phyloP scores from a whole-genome alignment of 2,329 filamentous ascomycete species.

The Diaporthe vexans region DNA sequence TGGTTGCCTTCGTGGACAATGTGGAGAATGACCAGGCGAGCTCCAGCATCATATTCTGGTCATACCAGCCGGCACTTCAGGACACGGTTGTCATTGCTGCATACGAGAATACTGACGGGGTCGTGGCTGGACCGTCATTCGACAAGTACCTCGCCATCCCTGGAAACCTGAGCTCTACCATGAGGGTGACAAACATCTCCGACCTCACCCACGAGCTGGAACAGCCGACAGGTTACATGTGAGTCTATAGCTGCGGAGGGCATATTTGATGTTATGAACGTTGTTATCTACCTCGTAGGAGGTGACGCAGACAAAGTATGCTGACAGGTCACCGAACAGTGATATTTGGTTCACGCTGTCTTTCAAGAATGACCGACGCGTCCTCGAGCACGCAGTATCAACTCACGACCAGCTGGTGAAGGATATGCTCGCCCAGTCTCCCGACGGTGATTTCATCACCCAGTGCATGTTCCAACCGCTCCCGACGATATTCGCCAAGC shows the following conservation, averaged over 20 bases:
- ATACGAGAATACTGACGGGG: slow-evolving; percentile 5
- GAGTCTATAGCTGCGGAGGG: neutral
- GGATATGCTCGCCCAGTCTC: slow-evolving; percentile 7
- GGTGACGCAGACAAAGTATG: neutral
- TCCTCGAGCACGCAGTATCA: slow-evolving; percentile 6
- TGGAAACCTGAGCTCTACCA: neutral
- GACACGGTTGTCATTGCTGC: neutral
- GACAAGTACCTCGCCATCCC: slow-evolving; percentile 5
- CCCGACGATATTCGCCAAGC: slow-evolving; percentile 15
- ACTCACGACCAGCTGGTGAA: slow-evolving; percentile 7
- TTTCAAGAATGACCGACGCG: neutral
- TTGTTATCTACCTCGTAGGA: too few relatives aligned
- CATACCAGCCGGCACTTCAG: neutral
- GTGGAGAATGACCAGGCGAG: slow-evolving; percentile 8
- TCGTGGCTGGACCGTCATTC: slow-evolving; percentile 1
- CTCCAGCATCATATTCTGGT: slow-evolving; percentile 18
- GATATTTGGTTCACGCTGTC: neutral
- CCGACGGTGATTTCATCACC: slow-evolving; percentile 13
- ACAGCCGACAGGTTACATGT: slow-evolving; percentile 2
- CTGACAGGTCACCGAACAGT: neutral
- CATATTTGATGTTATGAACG: neutral
- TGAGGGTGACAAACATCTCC: slow-evolving; percentile 12
- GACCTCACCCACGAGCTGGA: slow-evolving; percentile 3
- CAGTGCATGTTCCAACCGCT: slow-evolving; percentile 35
- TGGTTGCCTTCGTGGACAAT: neutral